Evolutionary conservation across 768 basidiomycete species (phyloP), one percentile per base, ranked within the genome.

Genomic region (Mrakia hoshinonis): DNA sequence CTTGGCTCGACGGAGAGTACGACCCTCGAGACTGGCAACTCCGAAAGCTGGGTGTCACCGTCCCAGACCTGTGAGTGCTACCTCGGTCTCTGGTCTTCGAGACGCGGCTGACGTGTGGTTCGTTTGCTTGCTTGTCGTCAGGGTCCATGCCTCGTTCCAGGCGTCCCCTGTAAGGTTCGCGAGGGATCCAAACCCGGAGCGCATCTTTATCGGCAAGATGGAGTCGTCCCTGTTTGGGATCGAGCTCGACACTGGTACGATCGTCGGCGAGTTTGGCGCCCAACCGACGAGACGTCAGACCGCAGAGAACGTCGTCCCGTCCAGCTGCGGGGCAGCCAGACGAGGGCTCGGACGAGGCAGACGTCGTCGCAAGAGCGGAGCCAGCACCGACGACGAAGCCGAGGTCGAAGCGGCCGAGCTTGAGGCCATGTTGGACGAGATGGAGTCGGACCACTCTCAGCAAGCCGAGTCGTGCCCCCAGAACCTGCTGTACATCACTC

Each of bases 201-300:
- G 89, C 47, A 83, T 90, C 24, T 99, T 99, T 77, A 87, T 93
- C 3, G 95, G 93, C 11, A 85, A 86, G 78, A 96, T 96, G 80
- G 89, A 93, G 79, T 94, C 92, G 0, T 91, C 90, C 0, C 79
- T 82, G 34, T 75, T 83, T 39, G 81, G 81, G 1, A 77, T 83
- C 46, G 82, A 83, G 68, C 74, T 83, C 5, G 75, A 77, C 20
- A 79, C 80, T 1, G 79, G 80, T 13, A 74, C 77, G 63, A 75
- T 79, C 55, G 70, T 79, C 48, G 73, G 78, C 61, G 77, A 75
- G 49, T 79, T 78, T 58, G 75, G 76, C 0, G 72, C 75, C 43
- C 34, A 66, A 1, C 64, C 73, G 13, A 67, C 67, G 13, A 65
- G 73, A 4, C 78, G 78, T 54, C 61, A 70, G 26, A 66, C 66